Evolutionary conservation across 768 basidiomycete genomes (phyloP).

Genomic region (Phylloporus rhodoxanthus): DNA sequence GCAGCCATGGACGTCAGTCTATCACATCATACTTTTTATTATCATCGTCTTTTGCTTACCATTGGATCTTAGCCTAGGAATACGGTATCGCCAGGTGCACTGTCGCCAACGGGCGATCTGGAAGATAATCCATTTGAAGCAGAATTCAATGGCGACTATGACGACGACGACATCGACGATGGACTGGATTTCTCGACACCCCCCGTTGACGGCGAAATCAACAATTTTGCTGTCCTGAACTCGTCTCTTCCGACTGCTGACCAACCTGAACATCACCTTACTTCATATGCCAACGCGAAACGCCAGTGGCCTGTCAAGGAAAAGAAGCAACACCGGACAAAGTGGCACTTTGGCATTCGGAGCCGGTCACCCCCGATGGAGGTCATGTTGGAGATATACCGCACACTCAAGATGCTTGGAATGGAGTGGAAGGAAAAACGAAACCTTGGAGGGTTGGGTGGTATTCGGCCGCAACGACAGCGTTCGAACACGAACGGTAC

Average conservation of each 20-base stretch:
- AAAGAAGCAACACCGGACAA: constrained; percentile 72
- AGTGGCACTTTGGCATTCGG: constrained; percentile 98
- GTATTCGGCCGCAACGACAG: constrained; percentile 32
- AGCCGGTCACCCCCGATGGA: constrained; percentile 96
- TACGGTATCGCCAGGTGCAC: constrained; percentile 55
- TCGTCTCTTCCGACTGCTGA: constrained; percentile 78
- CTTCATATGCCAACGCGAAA: constrained; percentile 55
- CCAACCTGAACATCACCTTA: constrained; percentile 60
- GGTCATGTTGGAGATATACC: constrained; percentile 98
- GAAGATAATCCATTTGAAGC: constrained; percentile 78
- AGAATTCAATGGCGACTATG: constrained; percentile 47
- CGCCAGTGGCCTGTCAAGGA: constrained; percentile 44
- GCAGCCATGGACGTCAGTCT: constrained; percentile 75
- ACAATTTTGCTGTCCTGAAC: constrained; percentile 83
- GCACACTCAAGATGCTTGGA: constrained; percentile 79
- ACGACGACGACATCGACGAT: constrained; percentile 55
- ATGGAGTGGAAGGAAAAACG: constrained; percentile 98
- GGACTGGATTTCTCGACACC: constrained; percentile 46
- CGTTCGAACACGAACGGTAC: constrained; percentile 31
- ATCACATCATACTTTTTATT: constrained; percentile 15
- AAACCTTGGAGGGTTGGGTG: constrained; percentile 67
- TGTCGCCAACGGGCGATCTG: constrained; percentile 59
- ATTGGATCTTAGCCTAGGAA: constrained; percentile 53
- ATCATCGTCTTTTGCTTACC: constrained; percentile 3
- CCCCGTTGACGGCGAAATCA: constrained; percentile 33